Base-by-base conservation (phyloP, 441 rosid genomes). In the Syzygium syzygioides region DNA sequence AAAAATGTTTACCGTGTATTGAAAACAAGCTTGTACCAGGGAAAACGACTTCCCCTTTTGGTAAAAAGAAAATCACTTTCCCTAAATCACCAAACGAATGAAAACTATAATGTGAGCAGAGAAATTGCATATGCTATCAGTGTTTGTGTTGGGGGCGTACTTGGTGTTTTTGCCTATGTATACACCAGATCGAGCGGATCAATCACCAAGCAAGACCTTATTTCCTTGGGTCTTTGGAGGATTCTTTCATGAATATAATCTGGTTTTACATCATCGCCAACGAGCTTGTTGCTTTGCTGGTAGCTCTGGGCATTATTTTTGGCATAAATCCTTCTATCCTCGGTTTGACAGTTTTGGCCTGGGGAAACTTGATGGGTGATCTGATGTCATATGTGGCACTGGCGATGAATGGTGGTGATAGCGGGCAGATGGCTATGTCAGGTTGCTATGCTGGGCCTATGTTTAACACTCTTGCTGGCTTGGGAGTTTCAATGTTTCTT, bases 321-420 rank as follows among this genome's bases (percentile, higher is more conserved):
- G 95, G 95, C 88, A 95, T 97, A 87, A 94, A 93, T 90, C 99
- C 99, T 53, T 95, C 98, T 20, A 94, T 97, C 89, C 97, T 96
- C 15, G 98, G 96, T 53, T 76, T 96, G 89, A 97, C 98, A 5
- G 96, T 97, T 64, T 92, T 97, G 30, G 98, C 99, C 20, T 95
- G 98, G 99, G 99, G 98, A 12, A 96, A 96, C 91, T 96, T 98
- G 25, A 96, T 96, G 97, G 99, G 98, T 28, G 97, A 97, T 89
- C 86, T 97, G 88, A 96, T 94, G 25, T 97, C 99, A 1, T 96
- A 97, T 88, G 92, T 96, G 54, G 96, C 96, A 8, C 88, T 97
- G 68, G 94, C 99, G 2, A 92, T 93, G 94, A 94, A 96, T 85
- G 98, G 98, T 54, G 96, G 95, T 15, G 99, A 97, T 64, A 93